A percentile compares a stretch with the other conserved stretches of the same genome.
Conservation (phyloP, 163 green algal species). For the Chlorella variabilis region DNA sequence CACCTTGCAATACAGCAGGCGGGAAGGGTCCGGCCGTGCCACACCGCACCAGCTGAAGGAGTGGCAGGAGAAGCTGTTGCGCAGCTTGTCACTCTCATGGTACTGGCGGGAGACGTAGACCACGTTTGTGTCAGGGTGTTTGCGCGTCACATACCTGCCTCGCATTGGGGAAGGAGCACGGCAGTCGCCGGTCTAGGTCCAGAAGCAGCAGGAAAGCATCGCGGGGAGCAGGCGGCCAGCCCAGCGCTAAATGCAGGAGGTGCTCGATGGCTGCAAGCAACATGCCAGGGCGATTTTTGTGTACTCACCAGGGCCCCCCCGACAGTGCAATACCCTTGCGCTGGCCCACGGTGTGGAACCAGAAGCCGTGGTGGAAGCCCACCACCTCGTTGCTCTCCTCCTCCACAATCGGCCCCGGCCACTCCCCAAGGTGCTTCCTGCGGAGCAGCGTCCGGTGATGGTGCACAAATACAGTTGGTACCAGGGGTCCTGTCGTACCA, state of each 20-base stretch:
- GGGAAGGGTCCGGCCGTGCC: background rate
- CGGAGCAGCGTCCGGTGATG: conserved; percentile 42
- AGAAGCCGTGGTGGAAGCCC: conserved; percentile 86
- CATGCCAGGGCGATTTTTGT: too few species aligned
- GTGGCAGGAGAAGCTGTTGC: conserved; percentile 69
- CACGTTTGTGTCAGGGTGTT: conserved; percentile 84
- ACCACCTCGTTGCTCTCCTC: conserved; percentile 74
- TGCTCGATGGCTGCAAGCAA: too few species aligned
- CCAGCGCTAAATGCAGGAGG: too few species aligned
- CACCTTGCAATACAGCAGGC: conserved; percentile 76
- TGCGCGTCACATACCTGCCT: conserved; percentile 91
- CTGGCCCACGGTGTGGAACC: conserved; percentile 98
- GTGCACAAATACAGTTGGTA: too few species aligned
- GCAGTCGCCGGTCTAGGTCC: too few species aligned
- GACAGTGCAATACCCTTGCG: conserved; percentile 89
- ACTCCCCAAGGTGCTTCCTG: conserved; percentile 89
- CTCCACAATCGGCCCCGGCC: conserved; percentile 89
- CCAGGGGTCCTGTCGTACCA: too few species aligned
- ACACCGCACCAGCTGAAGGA: conserved; percentile 80
- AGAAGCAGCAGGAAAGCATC: background rate
- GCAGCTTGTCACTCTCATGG: conserved; percentile 57
- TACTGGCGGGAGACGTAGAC: conserved; percentile 91
- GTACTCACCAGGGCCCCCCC: conserved; percentile 90
- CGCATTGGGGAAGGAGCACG: too few species aligned
- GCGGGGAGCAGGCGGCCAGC: too few species aligned